Base-by-base conservation (phyloP, 192 early-diverging fungal genomes). In the Anaeromyces robustus region DNA sequence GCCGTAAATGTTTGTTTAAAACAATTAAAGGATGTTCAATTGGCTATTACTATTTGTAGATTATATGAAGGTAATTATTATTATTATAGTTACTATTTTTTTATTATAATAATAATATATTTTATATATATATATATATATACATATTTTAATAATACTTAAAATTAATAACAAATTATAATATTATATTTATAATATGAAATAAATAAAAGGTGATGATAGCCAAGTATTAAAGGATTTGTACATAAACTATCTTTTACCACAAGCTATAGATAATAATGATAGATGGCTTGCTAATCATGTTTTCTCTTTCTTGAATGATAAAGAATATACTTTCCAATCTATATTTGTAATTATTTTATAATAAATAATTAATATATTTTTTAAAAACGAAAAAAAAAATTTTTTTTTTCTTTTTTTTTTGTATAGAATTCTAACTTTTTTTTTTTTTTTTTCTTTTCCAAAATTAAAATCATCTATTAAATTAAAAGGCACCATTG, bases 1-100 rank as follows among this genome's bases (percentile, higher is more conserved):
- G 96, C 97, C 5, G 93, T 94, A 6, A 95, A 91, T 83, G 93
- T 99, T 13, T 97, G 97, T 77, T 81, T 98, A 30, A 95, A 95
- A 78, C 91, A 99, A 80, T 84, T 98, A 18, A 91, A 94, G 29
- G 98, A 99, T 83, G 86, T 92, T 30, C 96, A 97, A 87, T 83
- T 99, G 28, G 98, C 97, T 17, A 92, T 98, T 37, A 90, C 94
- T 11, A 89, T 99, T 16, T 96, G 95, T 80, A 88, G 97, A 28
- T 87, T 96, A 34, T 96, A 94, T 86, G 96, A 98, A 86, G 96
- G 96, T 93, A 86, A 16, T 32, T 30, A 18, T 28, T 22, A 16
- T 85, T 84, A 14, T 22, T 30, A n/a, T n/a, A n/a, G n/a, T n/a
- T n/a, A n/a, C n/a, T n/a, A n/a, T n/a, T n/a, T n/a, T n/a, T n/a